Evolutionary conservation across 176 grass and related monocot genomes (phyloP).

Genomic region (Themeda triandra): DNA sequence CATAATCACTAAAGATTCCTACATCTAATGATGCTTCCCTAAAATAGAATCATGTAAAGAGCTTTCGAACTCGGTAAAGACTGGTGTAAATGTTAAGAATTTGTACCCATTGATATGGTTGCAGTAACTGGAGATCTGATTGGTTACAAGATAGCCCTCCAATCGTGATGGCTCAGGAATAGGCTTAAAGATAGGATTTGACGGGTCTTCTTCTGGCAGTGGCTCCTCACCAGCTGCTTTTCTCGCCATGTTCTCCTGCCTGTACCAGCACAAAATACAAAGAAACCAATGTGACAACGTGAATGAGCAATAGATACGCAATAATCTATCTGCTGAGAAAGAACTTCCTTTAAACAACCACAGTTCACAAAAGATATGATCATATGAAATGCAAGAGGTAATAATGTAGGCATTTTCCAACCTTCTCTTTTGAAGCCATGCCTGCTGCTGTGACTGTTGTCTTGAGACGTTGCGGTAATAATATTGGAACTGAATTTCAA

Average conservation of each 20-base stretch:
- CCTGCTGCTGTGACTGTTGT: constrained; percentile 92
- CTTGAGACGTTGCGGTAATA: constrained; percentile 88
- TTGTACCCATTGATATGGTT: constrained; percentile 93
- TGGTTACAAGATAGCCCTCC: constrained; percentile 93
- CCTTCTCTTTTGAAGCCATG: constrained; percentile 98
- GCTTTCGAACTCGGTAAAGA: neutral
- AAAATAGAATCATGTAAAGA: neutral
- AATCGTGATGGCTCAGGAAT: constrained; percentile 92
- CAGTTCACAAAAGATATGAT: neutral
- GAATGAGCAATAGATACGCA: neutral
- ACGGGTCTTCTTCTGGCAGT: constrained; percentile 92
- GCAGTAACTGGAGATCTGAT: constrained; percentile 97
- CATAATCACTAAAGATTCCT: neutral
- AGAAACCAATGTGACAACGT: neutral
- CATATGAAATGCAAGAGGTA: neutral
- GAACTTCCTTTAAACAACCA: neutral
- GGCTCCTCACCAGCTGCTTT: constrained; percentile 93
- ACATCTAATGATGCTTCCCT: neutral
- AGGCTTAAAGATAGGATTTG: constrained; percentile 89
- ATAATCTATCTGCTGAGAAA: neutral
- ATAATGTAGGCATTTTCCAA: constrained; percentile 17
- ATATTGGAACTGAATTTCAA: constrained; percentile 87
- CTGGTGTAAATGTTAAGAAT: neutral
- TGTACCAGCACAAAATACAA: constrained; percentile 25
- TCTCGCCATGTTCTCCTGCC: constrained; percentile 82